Evolutionary conservation across 441 rosid genomes (phyloP).

Genomic region (Jatropha multifida): DNA sequence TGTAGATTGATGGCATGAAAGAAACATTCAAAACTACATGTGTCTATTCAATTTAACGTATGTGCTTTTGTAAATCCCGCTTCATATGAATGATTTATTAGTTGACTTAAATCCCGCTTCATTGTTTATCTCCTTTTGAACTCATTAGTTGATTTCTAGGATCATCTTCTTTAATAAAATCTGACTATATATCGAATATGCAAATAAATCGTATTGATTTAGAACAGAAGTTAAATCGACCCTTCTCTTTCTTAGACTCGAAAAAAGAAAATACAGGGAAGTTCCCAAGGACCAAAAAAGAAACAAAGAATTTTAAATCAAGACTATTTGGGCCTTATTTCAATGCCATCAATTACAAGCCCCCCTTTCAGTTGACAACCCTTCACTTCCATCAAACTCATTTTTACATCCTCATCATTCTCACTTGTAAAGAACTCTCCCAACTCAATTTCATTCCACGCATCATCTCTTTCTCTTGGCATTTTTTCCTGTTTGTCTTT

Average conservation of each 20-base stretch:
- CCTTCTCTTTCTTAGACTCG: too few relatives aligned
- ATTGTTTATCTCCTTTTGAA: neutral
- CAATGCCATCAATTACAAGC: constrained; percentile 47
- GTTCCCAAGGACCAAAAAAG: too few relatives aligned
- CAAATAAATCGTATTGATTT: too few relatives aligned
- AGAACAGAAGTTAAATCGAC: too few relatives aligned
- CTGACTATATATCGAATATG: too few relatives aligned
- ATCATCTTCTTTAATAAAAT: neutral
- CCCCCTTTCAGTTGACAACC: constrained; percentile 61
- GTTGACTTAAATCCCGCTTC: neutral
- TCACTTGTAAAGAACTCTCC: constrained; percentile 30
- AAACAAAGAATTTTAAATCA: too few relatives aligned
- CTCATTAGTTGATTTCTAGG: neutral
- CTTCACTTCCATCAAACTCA: constrained; percentile 52
- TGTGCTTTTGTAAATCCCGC: neutral
- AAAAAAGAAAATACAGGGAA: too few relatives aligned
- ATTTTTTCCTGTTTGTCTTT: neutral
- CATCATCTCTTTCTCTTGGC: constrained; percentile 23
- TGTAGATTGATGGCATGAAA: neutral
- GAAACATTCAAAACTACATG: neutral
- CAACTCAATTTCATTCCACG: constrained; percentile 19
- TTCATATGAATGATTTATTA: neutral
- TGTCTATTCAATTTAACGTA: too few relatives aligned
- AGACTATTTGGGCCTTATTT: constrained; percentile 41
- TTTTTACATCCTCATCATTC: constrained; percentile 35